Percentiles rank a stretch among this genome's conserved stretches.
phyloP scores from a whole-genome alignment of 371 early-diverging fungal species.

The Mucor circinelloides region DNA sequence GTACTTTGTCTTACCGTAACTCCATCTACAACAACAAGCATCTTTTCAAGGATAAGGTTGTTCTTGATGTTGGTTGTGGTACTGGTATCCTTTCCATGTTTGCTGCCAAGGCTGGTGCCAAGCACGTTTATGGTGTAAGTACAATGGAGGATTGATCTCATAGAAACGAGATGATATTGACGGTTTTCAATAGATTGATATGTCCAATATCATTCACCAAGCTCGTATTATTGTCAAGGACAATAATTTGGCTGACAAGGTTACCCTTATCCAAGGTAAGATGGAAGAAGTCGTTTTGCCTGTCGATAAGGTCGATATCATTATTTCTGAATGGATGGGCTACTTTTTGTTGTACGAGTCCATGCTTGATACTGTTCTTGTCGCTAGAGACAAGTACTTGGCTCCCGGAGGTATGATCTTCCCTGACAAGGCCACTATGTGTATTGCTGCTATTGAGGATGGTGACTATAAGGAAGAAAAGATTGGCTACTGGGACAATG shows the following conservation, averaged over 20 bases:
- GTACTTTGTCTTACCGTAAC: slow-evolving; percentile 93
- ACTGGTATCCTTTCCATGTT: slow-evolving; percentile 98
- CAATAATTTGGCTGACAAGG: slow-evolving; percentile 81
- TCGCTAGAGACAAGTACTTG: slow-evolving; percentile 94
- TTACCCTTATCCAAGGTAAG: slow-evolving; percentile 92
- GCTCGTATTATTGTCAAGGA: slow-evolving; percentile 89
- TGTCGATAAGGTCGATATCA: slow-evolving; percentile 90
- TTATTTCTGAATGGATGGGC: slow-evolving; percentile 99
- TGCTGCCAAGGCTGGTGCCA: slow-evolving; percentile 95
- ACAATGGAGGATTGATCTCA: not conserved
- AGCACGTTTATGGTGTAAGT: slow-evolving; percentile 87
- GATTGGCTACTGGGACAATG: slow-evolving; percentile 91
- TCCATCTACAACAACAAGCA: slow-evolving; percentile 93
- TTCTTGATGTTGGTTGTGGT: slow-evolving; percentile 98
- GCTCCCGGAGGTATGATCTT: slow-evolving; percentile 82
- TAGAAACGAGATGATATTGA: not conserved
- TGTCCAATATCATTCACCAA: slow-evolving; percentile 95
- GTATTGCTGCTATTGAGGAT: slow-evolving; percentile 92
- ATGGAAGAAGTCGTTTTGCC: slow-evolving; percentile 95
- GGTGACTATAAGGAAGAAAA: slow-evolving; percentile 93
- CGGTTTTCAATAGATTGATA: slow-evolving; percentile 69
- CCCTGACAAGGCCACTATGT: slow-evolving; percentile 92
- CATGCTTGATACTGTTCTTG: slow-evolving; percentile 97
- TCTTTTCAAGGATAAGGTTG: slow-evolving; percentile 95
- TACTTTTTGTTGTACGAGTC: slow-evolving; percentile 97